Conservation (phyloP, 2,329 filamentous ascomycete species). For the Biscogniauxia marginata region DNA sequence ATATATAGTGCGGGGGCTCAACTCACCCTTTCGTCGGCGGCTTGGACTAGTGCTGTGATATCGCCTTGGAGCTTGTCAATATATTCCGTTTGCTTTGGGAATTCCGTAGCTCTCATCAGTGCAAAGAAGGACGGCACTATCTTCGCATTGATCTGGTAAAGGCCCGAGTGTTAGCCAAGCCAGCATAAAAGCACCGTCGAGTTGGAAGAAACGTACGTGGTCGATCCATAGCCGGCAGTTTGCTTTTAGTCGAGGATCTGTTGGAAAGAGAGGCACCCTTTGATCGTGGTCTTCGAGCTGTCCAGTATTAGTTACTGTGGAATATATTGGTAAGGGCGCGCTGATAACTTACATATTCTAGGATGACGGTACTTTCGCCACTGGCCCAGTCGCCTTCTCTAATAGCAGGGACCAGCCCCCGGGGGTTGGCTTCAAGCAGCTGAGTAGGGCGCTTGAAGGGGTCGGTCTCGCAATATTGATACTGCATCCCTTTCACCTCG, state of each 20-base stretch:
- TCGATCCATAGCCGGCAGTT: conserved; percentile 78
- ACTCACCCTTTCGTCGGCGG: conserved; percentile 43
- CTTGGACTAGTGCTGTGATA: conserved; percentile 54
- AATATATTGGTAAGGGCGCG: neutral
- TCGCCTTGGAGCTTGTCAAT: conserved; percentile 63
- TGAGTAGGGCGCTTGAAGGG: conserved; percentile 67
- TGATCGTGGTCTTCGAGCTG: conserved; percentile 71
- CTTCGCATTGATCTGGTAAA: conserved; percentile 67
- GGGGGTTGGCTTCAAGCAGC: conserved; percentile 72
- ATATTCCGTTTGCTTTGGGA: conserved; percentile 55
- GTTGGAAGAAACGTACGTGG: conserved; percentile 55
- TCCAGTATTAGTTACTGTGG: conserved; percentile 5
- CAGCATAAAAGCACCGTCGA: neutral
- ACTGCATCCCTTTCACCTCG: conserved; percentile 73
- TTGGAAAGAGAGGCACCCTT: conserved; percentile 62
- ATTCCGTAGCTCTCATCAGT: conserved; percentile 65
- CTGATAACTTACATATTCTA: conserved; percentile 71
- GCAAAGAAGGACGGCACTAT: conserved; percentile 77
- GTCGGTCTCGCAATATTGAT: conserved; percentile 85
- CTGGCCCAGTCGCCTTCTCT: conserved; percentile 78
- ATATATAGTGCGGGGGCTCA: neutral
- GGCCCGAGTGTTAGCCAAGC: neutral
- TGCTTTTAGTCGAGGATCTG: conserved; percentile 64
- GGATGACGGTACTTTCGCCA: conserved; percentile 76
- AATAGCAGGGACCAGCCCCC: conserved; percentile 73